Percentiles rank a stretch among this genome's conserved stretches.
Evolutionary conservation across 1,139 yeast species (phyloP).

Genomic region (Saccharomycopsis hybrid): DNA sequence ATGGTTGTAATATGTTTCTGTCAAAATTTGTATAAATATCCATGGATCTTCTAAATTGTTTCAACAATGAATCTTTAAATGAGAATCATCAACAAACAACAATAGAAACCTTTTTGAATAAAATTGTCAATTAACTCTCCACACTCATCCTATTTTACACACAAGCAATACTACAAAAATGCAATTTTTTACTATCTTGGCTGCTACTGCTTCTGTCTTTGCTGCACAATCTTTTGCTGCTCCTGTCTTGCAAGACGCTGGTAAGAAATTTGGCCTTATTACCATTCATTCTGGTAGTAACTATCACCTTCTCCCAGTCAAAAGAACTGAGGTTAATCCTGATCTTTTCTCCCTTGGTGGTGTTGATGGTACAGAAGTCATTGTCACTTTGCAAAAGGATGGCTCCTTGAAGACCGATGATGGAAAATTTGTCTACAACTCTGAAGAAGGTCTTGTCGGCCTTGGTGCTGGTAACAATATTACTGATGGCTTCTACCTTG

Average conservation of each 20-base stretch:
- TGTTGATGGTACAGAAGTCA: background rate
- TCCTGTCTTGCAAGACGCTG: background rate
- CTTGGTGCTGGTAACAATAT: background rate
- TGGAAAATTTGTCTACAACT: background rate
- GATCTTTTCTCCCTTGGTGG: constrained; percentile 6
- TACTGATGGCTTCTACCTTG: constrained; percentile 1
- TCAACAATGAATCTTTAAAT: no score
- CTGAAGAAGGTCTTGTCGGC: constrained; percentile 1
- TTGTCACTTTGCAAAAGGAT: background rate
- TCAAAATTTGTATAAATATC: no score
- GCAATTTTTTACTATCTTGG: no score
- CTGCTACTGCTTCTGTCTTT: no score
- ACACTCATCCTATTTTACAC: no score
- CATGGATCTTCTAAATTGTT: no score
- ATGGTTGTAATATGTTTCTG: no score
- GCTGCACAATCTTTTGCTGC: background rate
- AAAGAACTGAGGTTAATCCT: background rate
- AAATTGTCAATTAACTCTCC: no score
- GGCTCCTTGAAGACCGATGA: background rate
- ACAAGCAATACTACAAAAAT: no score
- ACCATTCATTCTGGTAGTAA: background rate
- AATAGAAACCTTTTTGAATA: no score
- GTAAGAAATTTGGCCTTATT: background rate
- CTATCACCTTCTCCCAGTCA: background rate
- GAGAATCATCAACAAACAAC: no score